A percentile compares a stretch with the other conserved stretches of the same genome.
Conservation (phyloP, 2,329 filamentous ascomycete species). For the Corynespora cassiicola region DNA sequence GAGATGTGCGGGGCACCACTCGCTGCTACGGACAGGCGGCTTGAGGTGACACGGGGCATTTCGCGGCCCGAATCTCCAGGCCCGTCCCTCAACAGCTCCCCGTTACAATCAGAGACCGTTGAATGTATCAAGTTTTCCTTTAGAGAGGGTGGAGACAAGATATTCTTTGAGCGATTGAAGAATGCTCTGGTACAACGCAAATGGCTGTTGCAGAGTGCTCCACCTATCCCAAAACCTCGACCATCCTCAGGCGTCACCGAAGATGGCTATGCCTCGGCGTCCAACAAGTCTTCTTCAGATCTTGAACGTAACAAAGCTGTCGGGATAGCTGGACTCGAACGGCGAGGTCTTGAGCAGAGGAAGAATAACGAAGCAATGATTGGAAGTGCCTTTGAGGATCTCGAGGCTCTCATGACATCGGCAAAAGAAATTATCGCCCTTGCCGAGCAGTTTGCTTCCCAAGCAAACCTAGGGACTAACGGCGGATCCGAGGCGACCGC, state of each 20-base stretch:
- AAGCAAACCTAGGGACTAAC: conserved; percentile 64
- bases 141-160: conserved; percentile 83
- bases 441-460: conserved; percentile 83
- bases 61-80: conserved; percentile 78
- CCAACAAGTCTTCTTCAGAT: conserved; percentile 23
- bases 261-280: conserved; percentile 29
- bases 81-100: conserved; percentile 60
- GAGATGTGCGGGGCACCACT: conserved; percentile 90
- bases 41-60: conserved; percentile 45
- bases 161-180: conserved; percentile 89
- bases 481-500: conserved; percentile 72
- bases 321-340: conserved; percentile 91
- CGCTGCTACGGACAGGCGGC: conserved; percentile 53
- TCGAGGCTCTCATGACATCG: conserved; percentile 96
- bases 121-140: conserved; percentile 93
- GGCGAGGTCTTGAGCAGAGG: conserved; percentile 80
- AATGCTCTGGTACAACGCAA: conserved; percentile 89
- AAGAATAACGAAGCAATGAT: conserved; percentile 95
- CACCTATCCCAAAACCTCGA: conserved; percentile 76
- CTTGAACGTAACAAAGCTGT: conserved; percentile 64
- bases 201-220: conserved; percentile 91
- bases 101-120: conserved; percentile 64
- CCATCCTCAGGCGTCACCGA: conserved; percentile 41
- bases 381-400: conserved; percentile 91
- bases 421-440: conserved; percentile 95